A percentile compares a stretch with the other conserved stretches of the same genome.
These are phyloP conservation scores for Colletotrichum trifolii DNA, from an alignment of 2,329 filamentous ascomycete genomes.

Conservation along the genomic window DNA sequence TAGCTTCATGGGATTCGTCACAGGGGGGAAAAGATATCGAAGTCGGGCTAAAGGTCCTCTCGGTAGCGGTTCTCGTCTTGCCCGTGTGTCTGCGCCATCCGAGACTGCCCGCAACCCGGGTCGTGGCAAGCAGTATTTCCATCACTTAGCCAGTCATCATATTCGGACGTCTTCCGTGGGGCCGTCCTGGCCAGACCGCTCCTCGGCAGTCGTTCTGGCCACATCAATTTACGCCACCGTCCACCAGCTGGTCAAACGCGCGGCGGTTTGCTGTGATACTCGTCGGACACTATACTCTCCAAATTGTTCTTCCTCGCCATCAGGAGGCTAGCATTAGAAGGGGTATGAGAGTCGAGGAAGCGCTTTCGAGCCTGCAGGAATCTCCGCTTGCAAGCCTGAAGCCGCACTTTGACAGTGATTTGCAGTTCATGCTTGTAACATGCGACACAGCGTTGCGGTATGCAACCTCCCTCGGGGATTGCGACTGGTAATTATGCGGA, in stretches of 20 bases:
- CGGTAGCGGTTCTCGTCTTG: background rate
- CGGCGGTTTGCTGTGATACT: background rate
- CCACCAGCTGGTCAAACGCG: slow-evolving; percentile 9
- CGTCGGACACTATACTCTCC: slow-evolving; percentile 17
- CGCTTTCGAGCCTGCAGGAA: slow-evolving; percentile 20
- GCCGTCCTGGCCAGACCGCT: slow-evolving; percentile 2
- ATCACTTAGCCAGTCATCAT: background rate
- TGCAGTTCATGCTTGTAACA: slow-evolving; percentile 31
- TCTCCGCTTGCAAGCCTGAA: slow-evolving; percentile 11
- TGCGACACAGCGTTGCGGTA: slow-evolving; percentile 40
- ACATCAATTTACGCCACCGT: background rate
- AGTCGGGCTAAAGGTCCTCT: background rate
- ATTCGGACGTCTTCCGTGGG: slow-evolving; percentile 2
- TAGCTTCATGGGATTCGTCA: too few relatives aligned
- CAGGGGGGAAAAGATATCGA: too few relatives aligned
- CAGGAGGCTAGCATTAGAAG: slow-evolving; percentile 9
- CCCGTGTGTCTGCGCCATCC: slow-evolving; percentile 5
- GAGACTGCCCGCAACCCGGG: slow-evolving; percentile 1
- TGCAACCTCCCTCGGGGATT: slow-evolving; percentile 44
- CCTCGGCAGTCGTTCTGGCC: background rate
- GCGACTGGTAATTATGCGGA: slow-evolving; percentile 45
- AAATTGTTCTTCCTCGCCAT: slow-evolving; percentile 21
- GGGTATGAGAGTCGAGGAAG: background rate
- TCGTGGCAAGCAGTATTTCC: slow-evolving; percentile 1
- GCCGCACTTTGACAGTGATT: slow-evolving; percentile 1